Conservation (phyloP, 495 filamentous ascomycete species). For the Pseudotulostoma volvatum region DNA sequence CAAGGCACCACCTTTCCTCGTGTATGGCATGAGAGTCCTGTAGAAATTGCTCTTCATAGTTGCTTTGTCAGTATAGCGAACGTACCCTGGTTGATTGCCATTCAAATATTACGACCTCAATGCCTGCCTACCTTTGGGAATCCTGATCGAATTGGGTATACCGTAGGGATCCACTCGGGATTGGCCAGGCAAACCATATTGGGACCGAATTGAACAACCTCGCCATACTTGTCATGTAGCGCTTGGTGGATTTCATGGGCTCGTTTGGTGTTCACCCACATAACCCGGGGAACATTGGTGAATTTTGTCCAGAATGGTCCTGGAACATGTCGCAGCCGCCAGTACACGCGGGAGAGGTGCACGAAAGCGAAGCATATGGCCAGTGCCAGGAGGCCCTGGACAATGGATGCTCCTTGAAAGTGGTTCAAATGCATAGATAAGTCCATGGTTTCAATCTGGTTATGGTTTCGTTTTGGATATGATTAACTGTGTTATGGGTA, state of each 20-base stretch:
- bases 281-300: constrained; percentile 17
- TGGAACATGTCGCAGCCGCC: constrained; percentile 21
- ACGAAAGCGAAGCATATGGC: too few relatives aligned
- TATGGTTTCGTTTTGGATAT: too few relatives aligned
- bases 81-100: too few relatives aligned
- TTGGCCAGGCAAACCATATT: constrained; percentile 36
- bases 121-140: constrained; percentile 12
- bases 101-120: neutral
- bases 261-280: constrained; percentile 13
- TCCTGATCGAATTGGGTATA: constrained; percentile 18
- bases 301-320: constrained; percentile 26
- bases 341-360: neutral
- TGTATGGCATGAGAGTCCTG: constrained; percentile 6
- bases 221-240: constrained; percentile 36
- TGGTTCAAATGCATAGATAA: too few relatives aligned
- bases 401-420: too few relatives aligned
- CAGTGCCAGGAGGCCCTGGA: too few relatives aligned
- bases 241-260: constrained; percentile 15
- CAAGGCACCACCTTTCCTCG: constrained; percentile 12
- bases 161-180: constrained; percentile 17
- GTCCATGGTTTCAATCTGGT: too few relatives aligned
- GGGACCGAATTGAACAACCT: constrained; percentile 40
- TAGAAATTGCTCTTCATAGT: constrained; percentile 17
- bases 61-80: too few relatives aligned
- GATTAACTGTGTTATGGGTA: too few relatives aligned